These are phyloP conservation scores for Nitzschia sp. DNA, from an alignment of 108 stramenopile species.

Conservation along the genomic window DNA sequence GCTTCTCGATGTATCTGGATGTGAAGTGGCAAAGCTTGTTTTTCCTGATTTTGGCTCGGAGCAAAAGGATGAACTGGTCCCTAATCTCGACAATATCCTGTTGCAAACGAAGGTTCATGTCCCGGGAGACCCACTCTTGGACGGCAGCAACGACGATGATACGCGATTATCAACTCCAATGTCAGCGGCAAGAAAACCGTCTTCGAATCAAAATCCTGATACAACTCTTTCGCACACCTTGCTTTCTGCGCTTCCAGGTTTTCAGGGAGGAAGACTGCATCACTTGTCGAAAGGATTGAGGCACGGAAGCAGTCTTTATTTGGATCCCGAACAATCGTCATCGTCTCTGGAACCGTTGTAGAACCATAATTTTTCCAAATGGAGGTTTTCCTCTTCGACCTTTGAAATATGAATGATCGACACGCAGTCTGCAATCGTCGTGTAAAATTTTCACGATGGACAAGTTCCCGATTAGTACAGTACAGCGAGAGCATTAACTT, in stretches of 20 bases:
- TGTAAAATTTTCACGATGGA: too few relatives aligned
- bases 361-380: too few relatives aligned
- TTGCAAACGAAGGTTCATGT: conserved; percentile 15
- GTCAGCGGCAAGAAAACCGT: not conserved
- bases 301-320: not conserved
- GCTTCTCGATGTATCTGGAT: conserved; percentile 5
- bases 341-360: too few relatives aligned
- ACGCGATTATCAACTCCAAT: too few relatives aligned
- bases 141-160: not conserved
- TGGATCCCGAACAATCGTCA: too few relatives aligned
- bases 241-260: conserved; percentile 34
- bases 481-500: too few relatives aligned
- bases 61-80: not conserved
- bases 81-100: not conserved
- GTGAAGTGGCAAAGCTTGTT: conserved; percentile 25
- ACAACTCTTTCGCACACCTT: conserved; percentile 11
- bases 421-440: too few relatives aligned
- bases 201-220: not conserved
- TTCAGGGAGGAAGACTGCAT: conserved; percentile 21
- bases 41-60: conserved; percentile 19
- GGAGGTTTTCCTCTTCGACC: too few relatives aligned
- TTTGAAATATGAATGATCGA: too few relatives aligned
- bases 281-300: conserved; percentile 34
- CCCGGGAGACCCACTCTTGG: conserved; percentile 17
- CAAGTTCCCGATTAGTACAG: too few relatives aligned